phyloP scores from a whole-genome alignment of 306 rosid species.

The Sindora glabra region DNA sequence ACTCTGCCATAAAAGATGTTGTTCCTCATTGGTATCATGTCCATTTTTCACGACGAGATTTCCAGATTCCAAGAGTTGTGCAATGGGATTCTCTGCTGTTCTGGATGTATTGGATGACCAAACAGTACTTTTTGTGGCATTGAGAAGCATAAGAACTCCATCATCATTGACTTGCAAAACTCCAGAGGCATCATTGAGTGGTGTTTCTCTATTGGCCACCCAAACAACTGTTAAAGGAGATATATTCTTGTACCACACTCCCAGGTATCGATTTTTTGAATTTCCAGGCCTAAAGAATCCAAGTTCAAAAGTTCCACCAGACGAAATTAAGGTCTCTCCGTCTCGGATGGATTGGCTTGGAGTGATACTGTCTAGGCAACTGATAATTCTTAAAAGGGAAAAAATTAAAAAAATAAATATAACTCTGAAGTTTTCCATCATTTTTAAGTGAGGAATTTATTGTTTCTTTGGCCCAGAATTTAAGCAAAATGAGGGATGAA shows the following conservation, averaged over 20 bases:
- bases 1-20: too few species aligned
- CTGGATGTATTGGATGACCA: slow-evolving; percentile 1
- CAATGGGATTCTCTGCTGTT: neutral
- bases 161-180: neutral
- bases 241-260: slow-evolving; percentile 8
- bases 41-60: neutral
- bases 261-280: slow-evolving; percentile 2
- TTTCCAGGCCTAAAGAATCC: slow-evolving; percentile 18
- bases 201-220: slow-evolving; percentile 18
- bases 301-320: neutral
- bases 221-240: slow-evolving; percentile 11
- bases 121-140: neutral
- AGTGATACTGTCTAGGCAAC: neutral
- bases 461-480: too few species aligned
- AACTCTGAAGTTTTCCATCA: neutral
- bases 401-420: neutral
- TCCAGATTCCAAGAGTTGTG: neutral
- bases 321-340: slow-evolving; percentile 9
- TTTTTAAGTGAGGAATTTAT: too few species aligned
- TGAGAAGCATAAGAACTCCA: neutral
- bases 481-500: too few species aligned
- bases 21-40: too few species aligned
- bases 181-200: neutral
- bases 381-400: neutral
- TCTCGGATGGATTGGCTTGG: neutral